Evolutionary conservation across 192 early-diverging fungal species (phyloP).

Genomic region (Gryganskiella cystojenkinii): DNA sequence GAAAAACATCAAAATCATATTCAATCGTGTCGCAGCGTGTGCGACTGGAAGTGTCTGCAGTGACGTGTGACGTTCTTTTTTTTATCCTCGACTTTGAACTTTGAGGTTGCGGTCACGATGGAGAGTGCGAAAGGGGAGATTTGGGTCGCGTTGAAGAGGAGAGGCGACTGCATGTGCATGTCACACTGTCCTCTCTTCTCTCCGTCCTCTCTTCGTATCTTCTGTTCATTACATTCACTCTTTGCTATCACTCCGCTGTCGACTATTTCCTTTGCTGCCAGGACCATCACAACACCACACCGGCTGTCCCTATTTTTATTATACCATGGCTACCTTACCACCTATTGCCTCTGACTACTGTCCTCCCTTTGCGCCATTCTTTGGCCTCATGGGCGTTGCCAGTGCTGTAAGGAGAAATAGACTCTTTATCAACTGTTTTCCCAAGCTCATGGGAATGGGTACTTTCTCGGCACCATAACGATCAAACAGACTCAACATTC

Average conservation of each 20-base stretch:
- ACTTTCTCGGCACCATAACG: too few species aligned
- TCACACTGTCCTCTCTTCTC: not conserved
- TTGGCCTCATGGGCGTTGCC: constrained; percentile 91
- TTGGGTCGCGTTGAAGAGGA: too few species aligned
- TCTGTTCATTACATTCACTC: not conserved
- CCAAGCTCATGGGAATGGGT: too few species aligned
- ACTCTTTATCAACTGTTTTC: constrained; percentile 67
- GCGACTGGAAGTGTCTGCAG: too few species aligned
- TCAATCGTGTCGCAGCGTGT: not conserved
- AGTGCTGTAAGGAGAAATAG: constrained; percentile 74
- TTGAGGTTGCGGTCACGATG: too few species aligned
- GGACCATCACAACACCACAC: too few species aligned
- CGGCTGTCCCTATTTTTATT: too few species aligned
- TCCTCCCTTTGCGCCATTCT: constrained; percentile 94
- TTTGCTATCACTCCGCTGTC: not conserved
- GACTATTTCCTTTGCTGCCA: not conserved
- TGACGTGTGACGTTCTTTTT: too few species aligned
- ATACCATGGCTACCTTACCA: constrained; percentile 37
- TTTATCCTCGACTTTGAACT: too few species aligned
- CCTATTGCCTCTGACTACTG: constrained; percentile 55
- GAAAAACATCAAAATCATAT: not conserved
- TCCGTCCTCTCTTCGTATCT: not conserved
- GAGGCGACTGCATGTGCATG: not conserved
- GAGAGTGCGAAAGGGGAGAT: too few species aligned
- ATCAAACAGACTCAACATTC: too few species aligned